Percentiles rank a stretch among this genome's conserved stretches.
phyloP scores from a whole-genome alignment of 2,329 filamentous ascomycete genomes.

The Nemania bipapillata region DNA sequence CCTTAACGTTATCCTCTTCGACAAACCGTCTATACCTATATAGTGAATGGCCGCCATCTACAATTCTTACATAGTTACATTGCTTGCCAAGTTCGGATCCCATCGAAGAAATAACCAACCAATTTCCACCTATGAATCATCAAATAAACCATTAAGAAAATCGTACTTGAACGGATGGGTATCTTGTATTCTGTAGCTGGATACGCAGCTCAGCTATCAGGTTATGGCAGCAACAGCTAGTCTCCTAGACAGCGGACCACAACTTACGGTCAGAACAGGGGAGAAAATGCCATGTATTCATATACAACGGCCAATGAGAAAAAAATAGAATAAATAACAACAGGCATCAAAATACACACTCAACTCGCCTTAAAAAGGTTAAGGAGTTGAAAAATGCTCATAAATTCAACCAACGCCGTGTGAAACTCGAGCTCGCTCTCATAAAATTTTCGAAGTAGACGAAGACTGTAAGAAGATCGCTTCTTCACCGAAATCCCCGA shows the following conservation, averaged over 20 bases:
- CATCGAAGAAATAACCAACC: neutral
- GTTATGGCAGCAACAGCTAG: neutral
- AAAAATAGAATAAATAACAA: neutral
- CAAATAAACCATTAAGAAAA: constrained; percentile 3
- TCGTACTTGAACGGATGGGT: constrained; percentile 20
- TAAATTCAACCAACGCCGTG: constrained; percentile 32
- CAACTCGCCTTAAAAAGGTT: constrained; percentile 8
- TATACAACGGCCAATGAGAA: constrained; percentile 13
- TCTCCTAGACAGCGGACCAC: neutral
- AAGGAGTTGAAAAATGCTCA: constrained; percentile 21
- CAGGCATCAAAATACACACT: constrained; percentile 1
- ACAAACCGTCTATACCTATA: neutral
- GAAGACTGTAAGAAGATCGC: neutral
- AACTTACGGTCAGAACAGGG: constrained; percentile 12
- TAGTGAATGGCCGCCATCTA: neutral
- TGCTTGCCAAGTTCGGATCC: neutral
- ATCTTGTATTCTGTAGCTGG: constrained; percentile 33
- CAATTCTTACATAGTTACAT: neutral
- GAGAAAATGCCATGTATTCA: constrained; percentile 18
- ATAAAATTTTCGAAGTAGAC: neutral
- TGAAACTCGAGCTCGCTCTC: constrained; percentile 9
- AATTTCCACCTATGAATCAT: neutral
- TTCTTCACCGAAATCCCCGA: neutral
- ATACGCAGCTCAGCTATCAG: constrained; percentile 26
- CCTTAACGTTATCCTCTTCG: neutral